Evolutionary conservation across 495 filamentous ascomycete species (phyloP).

Genomic region (Penicillium fimorum): DNA sequence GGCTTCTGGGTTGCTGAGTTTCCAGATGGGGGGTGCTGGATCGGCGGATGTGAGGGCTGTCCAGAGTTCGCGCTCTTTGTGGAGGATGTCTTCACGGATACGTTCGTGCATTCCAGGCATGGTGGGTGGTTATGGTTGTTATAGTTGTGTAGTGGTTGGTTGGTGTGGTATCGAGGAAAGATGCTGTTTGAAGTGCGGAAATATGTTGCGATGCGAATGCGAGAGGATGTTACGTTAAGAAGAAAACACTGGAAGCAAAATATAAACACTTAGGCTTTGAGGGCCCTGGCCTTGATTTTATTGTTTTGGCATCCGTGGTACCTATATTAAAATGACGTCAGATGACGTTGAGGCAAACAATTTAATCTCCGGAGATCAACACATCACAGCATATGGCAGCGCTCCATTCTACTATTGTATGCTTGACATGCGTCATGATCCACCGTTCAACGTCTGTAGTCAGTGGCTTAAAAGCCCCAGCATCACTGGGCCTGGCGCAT

Average conservation of each 20-base stretch:
- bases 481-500: conserved; percentile 13
- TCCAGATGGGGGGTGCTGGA: conserved; percentile 39
- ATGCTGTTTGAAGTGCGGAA: neutral
- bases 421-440: conserved; percentile 29
- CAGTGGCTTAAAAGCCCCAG: conserved; percentile 24
- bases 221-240: neutral
- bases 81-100: conserved; percentile 42
- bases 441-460: conserved; percentile 10
- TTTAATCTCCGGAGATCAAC: conserved; percentile 16
- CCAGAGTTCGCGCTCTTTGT: conserved; percentile 44
- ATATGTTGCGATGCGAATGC: neutral
- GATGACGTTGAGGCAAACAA: conserved; percentile 21
- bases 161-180: neutral
- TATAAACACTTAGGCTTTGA: neutral
- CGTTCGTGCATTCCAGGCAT: conserved; percentile 47
- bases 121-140: neutral
- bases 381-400: neutral
- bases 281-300: conserved; percentile 10
- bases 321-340: conserved; percentile 30
- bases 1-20: conserved; percentile 36
- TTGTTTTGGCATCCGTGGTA: neutral
- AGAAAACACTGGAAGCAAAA: neutral
- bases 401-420: neutral
- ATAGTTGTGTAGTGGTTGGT: neutral
- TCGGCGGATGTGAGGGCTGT: conserved; percentile 45